Base-by-base conservation (phyloP, 441 rosid genomes). In the Syzygium syzygioides region DNA sequence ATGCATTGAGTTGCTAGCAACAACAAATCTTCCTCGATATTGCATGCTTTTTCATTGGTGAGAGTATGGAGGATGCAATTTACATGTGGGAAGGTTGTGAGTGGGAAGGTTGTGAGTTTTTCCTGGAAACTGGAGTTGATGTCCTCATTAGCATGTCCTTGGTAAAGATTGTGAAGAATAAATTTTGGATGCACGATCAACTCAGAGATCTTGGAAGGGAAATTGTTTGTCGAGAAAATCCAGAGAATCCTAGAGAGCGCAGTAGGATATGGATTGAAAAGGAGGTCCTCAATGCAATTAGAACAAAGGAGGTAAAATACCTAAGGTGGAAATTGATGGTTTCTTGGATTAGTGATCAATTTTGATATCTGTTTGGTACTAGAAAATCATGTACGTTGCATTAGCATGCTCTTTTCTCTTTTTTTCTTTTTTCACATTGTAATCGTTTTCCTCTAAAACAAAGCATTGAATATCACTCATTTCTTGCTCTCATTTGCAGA, bases 71-170 rank as follows among this genome's bases (percentile, higher is more conserved):
- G 14, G 4, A 25, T 57, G 0, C 62, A 57, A 4, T 57, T 4
- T 57, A 57, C 14, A 57, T 57, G 62, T 57, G 62, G 62, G 26
- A 57, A 25, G 62, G 26, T 57, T 57, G 62, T 57, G 62, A 57
- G 10, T 57, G 62, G 62, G 25, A 57, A 25, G 62, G 26, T 57
- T 57, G 62, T 57, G 62, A 57, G 10, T 57, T 37, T 25, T 57
- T 57, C 62, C n/a, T 14, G 0, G 6, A 57, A 9, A 10, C 0
- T 0, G 14, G 62, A 10, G 0, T 57, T 57, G 62, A 57, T 25
- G 62, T 10, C 62, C 14, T 57, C 0, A 0, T 57, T 25, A 57
- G 3, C n/a, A 57, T 57, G 62, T 57, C 62, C 0, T 57, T 57
- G 62, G n/a, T 57, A 4, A 57, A 57, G 14, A 57, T 57, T 57